Evolutionary conservation across 495 filamentous ascomycete species (phyloP).

Genomic region (Tuber umbilicatum): DNA sequence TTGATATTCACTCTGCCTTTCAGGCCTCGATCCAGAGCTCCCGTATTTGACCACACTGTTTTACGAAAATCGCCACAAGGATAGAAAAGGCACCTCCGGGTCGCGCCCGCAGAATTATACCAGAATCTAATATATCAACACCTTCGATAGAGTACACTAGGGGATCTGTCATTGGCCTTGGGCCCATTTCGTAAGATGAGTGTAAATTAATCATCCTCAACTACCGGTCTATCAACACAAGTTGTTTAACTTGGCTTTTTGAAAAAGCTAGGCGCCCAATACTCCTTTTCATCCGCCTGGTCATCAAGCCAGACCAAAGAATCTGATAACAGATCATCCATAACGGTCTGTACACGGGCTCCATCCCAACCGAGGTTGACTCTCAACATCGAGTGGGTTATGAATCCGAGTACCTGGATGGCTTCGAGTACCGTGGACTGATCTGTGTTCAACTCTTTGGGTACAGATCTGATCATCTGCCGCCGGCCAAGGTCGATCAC

Average conservation of each 20-base stretch:
- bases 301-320: slow-evolving; percentile 91
- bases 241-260: not conserved
- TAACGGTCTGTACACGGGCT: slow-evolving; percentile 74
- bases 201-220: not conserved
- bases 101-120: not conserved
- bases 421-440: slow-evolving; percentile 87
- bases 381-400: slow-evolving; percentile 85
- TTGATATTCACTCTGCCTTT: not conserved
- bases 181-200: not conserved
- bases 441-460: slow-evolving; percentile 93
- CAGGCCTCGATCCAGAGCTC: not conserved
- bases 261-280: slow-evolving; percentile 68
- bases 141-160: not conserved
- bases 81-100: not conserved
- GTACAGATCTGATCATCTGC: slow-evolving; percentile 83
- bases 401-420: slow-evolving; percentile 75
- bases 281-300: slow-evolving; percentile 82
- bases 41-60: not conserved
- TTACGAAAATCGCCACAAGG: not conserved
- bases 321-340: slow-evolving; percentile 85
- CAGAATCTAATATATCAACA: not conserved
- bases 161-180: not conserved
- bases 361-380: slow-evolving; percentile 82
- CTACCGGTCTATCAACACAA: not conserved
- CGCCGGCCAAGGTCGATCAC: slow-evolving; percentile 73